A percentile compares a stretch with the other conserved stretches of the same genome.
Conservation (phyloP, 768 basidiomycete species). For the Lyophyllum semitale region DNA sequence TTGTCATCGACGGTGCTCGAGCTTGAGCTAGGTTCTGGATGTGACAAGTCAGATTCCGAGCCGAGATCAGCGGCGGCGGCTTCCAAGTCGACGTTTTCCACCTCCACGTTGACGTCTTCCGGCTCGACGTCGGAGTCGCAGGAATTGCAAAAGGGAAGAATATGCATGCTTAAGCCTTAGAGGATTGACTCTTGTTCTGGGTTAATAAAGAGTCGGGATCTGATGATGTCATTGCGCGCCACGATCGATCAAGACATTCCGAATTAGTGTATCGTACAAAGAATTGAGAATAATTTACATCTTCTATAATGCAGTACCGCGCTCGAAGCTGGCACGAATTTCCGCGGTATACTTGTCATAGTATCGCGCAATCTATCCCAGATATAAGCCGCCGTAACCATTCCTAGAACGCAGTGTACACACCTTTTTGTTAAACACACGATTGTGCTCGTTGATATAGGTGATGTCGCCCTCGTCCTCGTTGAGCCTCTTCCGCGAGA, state of each 20-base stretch:
- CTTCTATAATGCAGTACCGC: slow-evolving; percentile 83
- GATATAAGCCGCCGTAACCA: background rate
- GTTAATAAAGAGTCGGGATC: too few relatives aligned
- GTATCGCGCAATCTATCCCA: slow-evolving; percentile 80
- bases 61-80: too few relatives aligned
- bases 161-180: background rate
- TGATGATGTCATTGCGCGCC: background rate
- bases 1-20: slow-evolving; percentile 18
- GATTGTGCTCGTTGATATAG: slow-evolving; percentile 98
- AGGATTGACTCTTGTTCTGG: too few relatives aligned
- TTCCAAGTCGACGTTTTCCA: background rate
- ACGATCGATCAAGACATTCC: background rate
- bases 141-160: background rate
- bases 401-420: slow-evolving; percentile 8
- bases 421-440: slow-evolving; percentile 98
- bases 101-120: background rate
- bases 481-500: slow-evolving; percentile 85
- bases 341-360: slow-evolving; percentile 97
- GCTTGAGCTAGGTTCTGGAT: background rate
- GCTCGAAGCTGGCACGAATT: slow-evolving; percentile 96
- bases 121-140: background rate
- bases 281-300: background rate
- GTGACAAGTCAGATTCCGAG: too few relatives aligned
- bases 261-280: background rate
- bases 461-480: slow-evolving; percentile 96